These are phyloP conservation scores for Leishmania braziliensis DNA, from an alignment of 208 protist genomes.

Conservation along the genomic window DNA sequence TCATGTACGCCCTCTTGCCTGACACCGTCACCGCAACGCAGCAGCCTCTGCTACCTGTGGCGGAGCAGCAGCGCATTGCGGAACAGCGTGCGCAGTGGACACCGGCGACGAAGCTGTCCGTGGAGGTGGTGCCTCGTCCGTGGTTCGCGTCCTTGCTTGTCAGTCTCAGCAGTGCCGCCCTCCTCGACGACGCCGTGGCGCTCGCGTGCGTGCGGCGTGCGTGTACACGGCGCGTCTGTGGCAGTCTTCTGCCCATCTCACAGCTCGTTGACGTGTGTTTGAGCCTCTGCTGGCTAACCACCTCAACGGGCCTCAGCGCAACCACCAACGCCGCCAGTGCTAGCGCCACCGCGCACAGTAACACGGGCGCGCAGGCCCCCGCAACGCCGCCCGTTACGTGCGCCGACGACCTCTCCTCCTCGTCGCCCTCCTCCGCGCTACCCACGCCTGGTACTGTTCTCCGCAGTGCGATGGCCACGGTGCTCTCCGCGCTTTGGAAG, in stretches of 20 bases:
- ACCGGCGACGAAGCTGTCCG: conserved; percentile 45
- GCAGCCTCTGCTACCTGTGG: conserved; percentile 2
- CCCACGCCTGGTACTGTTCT: conserved; percentile 2
- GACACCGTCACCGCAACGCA: neutral
- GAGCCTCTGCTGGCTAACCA: conserved; percentile 52
- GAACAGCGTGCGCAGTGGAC: conserved; percentile 48
- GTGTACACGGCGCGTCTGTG: conserved; percentile 45
- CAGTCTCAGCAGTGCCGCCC: conserved; percentile 37
- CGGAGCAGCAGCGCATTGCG: conserved; percentile 6
- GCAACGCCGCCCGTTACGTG: too few relatives aligned
- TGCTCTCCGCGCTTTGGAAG: conserved; percentile 72
- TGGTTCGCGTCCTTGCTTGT: conserved; percentile 62
- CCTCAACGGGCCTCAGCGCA: neutral
- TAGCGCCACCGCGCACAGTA: neutral
- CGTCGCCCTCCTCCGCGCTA: neutral
- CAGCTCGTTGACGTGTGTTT: conserved; percentile 58
- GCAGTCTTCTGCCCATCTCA: conserved; percentile 29
- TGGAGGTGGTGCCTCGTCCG: conserved; percentile 46
- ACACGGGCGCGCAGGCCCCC: neutral
- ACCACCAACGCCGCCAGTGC: neutral
- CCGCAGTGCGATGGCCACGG: conserved; percentile 36
- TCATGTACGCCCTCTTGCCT: conserved; percentile 56
- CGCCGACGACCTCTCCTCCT: neutral
- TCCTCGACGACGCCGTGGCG: conserved; percentile 50
- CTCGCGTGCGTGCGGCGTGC: conserved; percentile 45